Base-by-base conservation (phyloP, 2,329 filamentous ascomycete species). In the Fusarium camptoceras region DNA sequence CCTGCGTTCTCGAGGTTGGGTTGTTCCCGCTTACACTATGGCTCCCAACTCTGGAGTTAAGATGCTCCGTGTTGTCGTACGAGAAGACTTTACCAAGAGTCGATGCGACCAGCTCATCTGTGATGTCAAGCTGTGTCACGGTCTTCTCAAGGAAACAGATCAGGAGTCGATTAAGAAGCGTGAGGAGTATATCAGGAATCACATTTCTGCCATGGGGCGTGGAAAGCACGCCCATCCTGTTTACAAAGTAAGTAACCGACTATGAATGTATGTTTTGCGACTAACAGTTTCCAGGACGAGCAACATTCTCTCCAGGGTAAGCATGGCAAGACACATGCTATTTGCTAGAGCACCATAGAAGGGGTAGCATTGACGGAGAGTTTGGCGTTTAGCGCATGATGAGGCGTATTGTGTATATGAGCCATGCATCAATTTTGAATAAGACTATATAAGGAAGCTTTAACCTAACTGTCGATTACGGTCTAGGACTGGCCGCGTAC, bases 11-110 rank as follows among this genome's bases (percentile, higher is more conserved):
- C 89, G 94, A 34, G 93, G 93, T 44, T 98, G 95, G 95, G 92
- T 98, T 30, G 93, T 98, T 0, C 95, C 95, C 0, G 95, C 95
- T 0, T 98, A 98, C 82, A 98, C 94, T 41, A 98, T 98, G 95
- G 95, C 95, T 1, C 94, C 94, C 20, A 87, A 97, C 78, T 94
- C 93, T 20, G 84, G 89, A 70, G 86, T 98, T 76, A 97, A 97
- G 86, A 91, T 98, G 87, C 89, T 98, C 84, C 91, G 95, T 39
- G 89, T 98, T 7, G 95, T 98, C 1, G 93, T 98, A 7, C 89
- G 95, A 53, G 95, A 98, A 81, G 95, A 98, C 81, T 98, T 98
- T 74, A 92, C 89, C 48, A 90, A 92, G 79, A 89, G 86, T 72
- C 87, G 94, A 41, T 97, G 94, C 76, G 94, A 98, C 77, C 84